These are phyloP conservation scores for Haematococcus lacustris DNA, from an alignment of 139 green algal species.

Conservation along the genomic window DNA sequence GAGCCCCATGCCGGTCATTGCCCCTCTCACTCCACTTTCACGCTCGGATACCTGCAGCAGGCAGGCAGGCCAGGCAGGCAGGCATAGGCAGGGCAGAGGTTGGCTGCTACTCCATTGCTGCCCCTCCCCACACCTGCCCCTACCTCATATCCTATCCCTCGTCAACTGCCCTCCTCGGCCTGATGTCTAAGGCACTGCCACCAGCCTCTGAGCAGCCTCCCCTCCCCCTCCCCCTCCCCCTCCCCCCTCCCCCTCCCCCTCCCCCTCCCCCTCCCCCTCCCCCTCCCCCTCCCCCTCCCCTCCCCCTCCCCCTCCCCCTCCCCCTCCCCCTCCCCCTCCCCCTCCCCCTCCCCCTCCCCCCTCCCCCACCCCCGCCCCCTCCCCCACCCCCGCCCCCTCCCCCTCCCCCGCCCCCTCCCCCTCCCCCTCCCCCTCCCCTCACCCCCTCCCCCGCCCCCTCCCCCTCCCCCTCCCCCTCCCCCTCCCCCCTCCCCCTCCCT, in stretches of 20 bases:
- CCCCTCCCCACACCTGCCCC: neutral
- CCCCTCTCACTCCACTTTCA: slow-evolving; percentile 18
- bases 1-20: slow-evolving; percentile 26
- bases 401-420: neutral
- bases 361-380: neutral
- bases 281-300: too few species aligned
- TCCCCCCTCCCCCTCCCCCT: too few species aligned
- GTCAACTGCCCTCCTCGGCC: neutral
- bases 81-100: neutral
- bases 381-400: neutral
- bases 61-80: neutral
- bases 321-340: too few species aligned
- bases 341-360: neutral
- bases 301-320: too few species aligned
- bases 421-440: neutral
- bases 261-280: too few species aligned
- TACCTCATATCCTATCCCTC: neutral
- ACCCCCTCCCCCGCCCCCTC: neutral
- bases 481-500: too few species aligned
- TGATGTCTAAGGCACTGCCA: neutral
- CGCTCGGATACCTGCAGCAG: slow-evolving; percentile 17
- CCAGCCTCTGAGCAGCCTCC: neutral
- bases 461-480: neutral
- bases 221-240: too few species aligned
- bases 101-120: neutral